Evolutionary conservation across 495 filamentous ascomycete genomes (phyloP), one percentile per base, ranked within the genome.

Genomic region (Niebla homalea): DNA sequence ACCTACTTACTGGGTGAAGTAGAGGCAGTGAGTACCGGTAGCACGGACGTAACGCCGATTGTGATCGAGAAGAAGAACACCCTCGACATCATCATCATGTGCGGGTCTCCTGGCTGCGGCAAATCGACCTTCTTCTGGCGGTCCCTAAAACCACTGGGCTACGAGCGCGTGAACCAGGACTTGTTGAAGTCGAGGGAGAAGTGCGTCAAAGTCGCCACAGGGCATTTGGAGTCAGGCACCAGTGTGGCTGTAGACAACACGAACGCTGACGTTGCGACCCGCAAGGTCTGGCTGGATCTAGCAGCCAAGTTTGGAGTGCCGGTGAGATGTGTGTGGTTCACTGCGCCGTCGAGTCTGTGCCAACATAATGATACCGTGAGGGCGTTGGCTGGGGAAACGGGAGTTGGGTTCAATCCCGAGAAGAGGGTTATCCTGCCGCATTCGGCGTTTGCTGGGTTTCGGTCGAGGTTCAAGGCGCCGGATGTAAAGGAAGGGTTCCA

Each of bases 111-210:
- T 0, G 88, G 85, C 1, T 79, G 86, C 1, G 92, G 93, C 22
- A 97, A 97, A 61, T 90, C 84, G 20, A 88, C 87, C 0, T 96
- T 94, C 55, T 95, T 83, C 67, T 84, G 82, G 79, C 80, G 74
- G 23, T 67, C 86, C 52, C 62, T 97, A 16, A 70, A 89, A 62
- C 84, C 87, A 20, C 67, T 92, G 3, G 81, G 81, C 25, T 96
- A 92, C 62, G 80, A 80, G 63, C 76, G 90, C 23, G 75, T 94
- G 15, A 98, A 96, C 55, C 89, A 96, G 66, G 93, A 97, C 67
- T 74, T 69, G 3, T 67, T 95, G n/a, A 95, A 94, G 64, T 80
- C 81, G 80, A 76, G 81, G 54, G 80, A 87, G 18, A 94, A 85
- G 65, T 96, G 93, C 67, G 64, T 93, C 57, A 87, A 90, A 62